Percentiles rank a stretch among this genome's conserved stretches.
Conservation (phyloP, 768 basidiomycete genomes). For the Lactarius evosmus region DNA sequence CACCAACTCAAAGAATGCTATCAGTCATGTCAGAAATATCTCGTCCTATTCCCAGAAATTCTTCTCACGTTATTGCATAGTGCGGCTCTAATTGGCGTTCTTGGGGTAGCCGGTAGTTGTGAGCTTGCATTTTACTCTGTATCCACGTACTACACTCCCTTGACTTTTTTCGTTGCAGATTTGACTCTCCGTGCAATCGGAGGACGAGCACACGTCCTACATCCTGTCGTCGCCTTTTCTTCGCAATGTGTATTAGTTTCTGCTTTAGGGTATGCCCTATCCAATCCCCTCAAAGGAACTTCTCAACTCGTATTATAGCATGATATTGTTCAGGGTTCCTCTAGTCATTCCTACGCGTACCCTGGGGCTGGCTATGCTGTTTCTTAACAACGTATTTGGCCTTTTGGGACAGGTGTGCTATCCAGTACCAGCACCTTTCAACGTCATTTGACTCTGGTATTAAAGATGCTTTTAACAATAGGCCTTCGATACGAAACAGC, state of each 20-base stretch:
- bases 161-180: slow-evolving; percentile 34
- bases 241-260: slow-evolving; percentile 49
- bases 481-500: slow-evolving; percentile 66
- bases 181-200: slow-evolving; percentile 65
- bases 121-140: slow-evolving; percentile 31
- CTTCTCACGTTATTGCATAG: slow-evolving; percentile 34
- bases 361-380: slow-evolving; percentile 46
- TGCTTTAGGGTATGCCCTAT: slow-evolving; percentile 32
- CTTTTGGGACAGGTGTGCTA: slow-evolving; percentile 43
- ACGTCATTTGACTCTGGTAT: background rate
- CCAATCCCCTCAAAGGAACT: background rate
- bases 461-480: slow-evolving; percentile 54
- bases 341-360: slow-evolving; percentile 45
- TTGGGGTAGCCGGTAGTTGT: slow-evolving; percentile 69
- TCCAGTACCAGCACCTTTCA: background rate
- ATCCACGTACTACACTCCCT: background rate
- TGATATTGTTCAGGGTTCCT: slow-evolving; percentile 41
- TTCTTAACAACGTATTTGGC: slow-evolving; percentile 49
- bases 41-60: background rate
- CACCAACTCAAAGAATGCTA: slow-evolving; percentile 43
- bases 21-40: slow-evolving; percentile 51
- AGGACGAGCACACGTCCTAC: slow-evolving; percentile 68
- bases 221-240: slow-evolving; percentile 67
- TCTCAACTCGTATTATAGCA: slow-evolving; percentile 34
- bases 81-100: slow-evolving; percentile 61